Evolutionary conservation across 2,329 filamentous ascomycete species (phyloP).

Genomic region (Remersonia thermophila): DNA sequence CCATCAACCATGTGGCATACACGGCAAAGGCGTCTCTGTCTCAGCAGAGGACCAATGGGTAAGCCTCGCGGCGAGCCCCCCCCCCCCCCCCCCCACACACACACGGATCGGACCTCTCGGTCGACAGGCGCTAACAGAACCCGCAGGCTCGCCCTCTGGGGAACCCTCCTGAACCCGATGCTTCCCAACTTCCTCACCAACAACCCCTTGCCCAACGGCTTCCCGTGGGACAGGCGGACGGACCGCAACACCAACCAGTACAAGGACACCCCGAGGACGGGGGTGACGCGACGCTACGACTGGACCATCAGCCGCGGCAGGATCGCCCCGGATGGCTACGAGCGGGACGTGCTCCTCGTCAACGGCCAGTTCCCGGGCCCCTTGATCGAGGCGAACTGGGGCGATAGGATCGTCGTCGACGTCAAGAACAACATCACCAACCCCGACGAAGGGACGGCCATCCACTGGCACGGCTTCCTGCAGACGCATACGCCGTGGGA

Average conservation of each 20-base stretch:
- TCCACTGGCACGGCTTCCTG: constrained; percentile 44
- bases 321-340: constrained; percentile 45
- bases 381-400: constrained; percentile 51
- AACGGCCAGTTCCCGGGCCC: constrained; percentile 58
- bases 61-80: no score
- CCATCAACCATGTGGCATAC: no score
- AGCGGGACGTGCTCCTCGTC: constrained; percentile 42
- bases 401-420: constrained; percentile 39
- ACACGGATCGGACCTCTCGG: no score
- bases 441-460: constrained; percentile 32
- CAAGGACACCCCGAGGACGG: constrained; percentile 35
- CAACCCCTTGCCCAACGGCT: constrained; percentile 37
- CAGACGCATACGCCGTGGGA: constrained; percentile 38
- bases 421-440: constrained; percentile 55
- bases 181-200: constrained; percentile 33
- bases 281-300: constrained; percentile 42
- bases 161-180: constrained; percentile 26
- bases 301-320: constrained; percentile 38
- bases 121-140: constrained; percentile 6
- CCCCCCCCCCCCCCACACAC: no score
- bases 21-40: constrained; percentile 16
- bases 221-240: constrained; percentile 38
- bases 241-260: constrained; percentile 38
- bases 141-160: constrained; percentile 28
- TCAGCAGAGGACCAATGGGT: constrained; percentile 30